These are phyloP conservation scores for Ampelomyces quisqualis DNA, from an alignment of 2,329 filamentous ascomycete species.

Conservation along the genomic window DNA sequence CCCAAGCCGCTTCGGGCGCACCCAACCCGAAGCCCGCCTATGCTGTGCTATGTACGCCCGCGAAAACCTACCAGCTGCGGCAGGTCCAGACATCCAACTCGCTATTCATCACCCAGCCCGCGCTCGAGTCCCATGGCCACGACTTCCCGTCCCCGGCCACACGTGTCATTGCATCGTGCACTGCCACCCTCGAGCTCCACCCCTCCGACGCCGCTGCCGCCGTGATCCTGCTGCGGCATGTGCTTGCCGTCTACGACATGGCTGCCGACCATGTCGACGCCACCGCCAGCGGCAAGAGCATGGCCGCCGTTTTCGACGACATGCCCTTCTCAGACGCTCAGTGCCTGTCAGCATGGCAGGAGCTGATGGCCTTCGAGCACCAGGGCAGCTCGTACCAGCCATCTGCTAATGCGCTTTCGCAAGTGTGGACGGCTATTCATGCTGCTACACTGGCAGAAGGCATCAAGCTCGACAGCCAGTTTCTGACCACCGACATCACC, in stretches of 20 bases:
- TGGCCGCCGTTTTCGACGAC: conserved; percentile 49
- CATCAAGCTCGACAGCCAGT: conserved; percentile 43
- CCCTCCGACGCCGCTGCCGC: conserved; percentile 41
- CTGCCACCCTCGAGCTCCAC: conserved; percentile 48
- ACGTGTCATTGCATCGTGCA: conserved; percentile 48
- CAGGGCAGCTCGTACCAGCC: conserved; percentile 48
- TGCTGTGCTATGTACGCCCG: conserved; percentile 61
- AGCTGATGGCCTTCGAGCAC: conserved; percentile 56
- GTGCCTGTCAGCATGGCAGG: conserved; percentile 53
- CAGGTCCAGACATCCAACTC: conserved; percentile 68
- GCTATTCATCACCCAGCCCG: conserved; percentile 55
- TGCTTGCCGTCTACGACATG: conserved; percentile 44
- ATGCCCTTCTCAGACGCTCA: conserved; percentile 56
- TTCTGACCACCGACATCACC: conserved; percentile 39
- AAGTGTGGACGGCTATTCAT: conserved; percentile 52
- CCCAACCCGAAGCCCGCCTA: conserved; percentile 41
- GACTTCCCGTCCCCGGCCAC: conserved; percentile 37
- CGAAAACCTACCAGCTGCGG: conserved; percentile 60
- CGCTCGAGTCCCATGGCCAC: conserved; percentile 42
- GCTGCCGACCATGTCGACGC: conserved; percentile 31
- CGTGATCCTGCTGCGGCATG: conserved; percentile 37
- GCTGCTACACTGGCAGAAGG: conserved; percentile 46
- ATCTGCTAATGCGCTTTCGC: conserved; percentile 49
- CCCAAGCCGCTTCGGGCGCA: conserved; percentile 22
- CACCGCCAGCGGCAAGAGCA: conserved; percentile 33